Base-by-base conservation (phyloP, 257 asterid species). In the Petunia secreta region DNA sequence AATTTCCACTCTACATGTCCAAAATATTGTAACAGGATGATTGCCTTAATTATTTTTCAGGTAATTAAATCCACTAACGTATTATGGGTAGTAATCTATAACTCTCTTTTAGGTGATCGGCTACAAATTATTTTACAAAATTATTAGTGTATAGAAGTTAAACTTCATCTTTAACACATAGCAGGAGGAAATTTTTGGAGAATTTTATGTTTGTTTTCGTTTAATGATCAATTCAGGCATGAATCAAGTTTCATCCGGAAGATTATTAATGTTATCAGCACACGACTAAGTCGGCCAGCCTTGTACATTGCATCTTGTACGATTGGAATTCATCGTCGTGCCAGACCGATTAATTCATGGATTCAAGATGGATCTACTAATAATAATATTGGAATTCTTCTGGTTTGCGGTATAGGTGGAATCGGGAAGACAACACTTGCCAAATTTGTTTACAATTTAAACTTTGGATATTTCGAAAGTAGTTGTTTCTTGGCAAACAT, bases 401-500 rank as follows among this genome's bases (percentile, higher is more conserved):
- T 54, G 13, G 63, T 83, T 63, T 79, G 34, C 55, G 83, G 83
- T 40, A 75, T 58, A 13, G 83, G 80, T 15, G 83, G 87, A 63
- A 84, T 80, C 6, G 82, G 82, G 50, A 84, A 80, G 75, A 84
- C 82, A 44, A 84, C 87, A 46, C 82, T 77, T 77, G 78, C 87
- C 76, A 80, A 69, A 80, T 66, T 58, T 80, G 82, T 80, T 36
- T 80, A 80, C 80, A 80, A 80, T 63, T 43, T 60, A 38, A 80
- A 84, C 57, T 48, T n/a, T 68, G 82, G 58, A 13, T 40, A 66
- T n/a, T 73, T 84, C 1, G 84, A 80, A 67, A 69, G 34, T 2
- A 76, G 87, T 77, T 66, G 87, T 38, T 80, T 77, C 37, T 44
- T 84, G 6, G 78, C 80, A 73, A 80, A 77, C 2, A 66, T 84